A percentile compares a stretch with the other conserved stretches of the same genome.
Conservation (phyloP, 768 basidiomycete genomes). For the Lentinula aciculospora region DNA sequence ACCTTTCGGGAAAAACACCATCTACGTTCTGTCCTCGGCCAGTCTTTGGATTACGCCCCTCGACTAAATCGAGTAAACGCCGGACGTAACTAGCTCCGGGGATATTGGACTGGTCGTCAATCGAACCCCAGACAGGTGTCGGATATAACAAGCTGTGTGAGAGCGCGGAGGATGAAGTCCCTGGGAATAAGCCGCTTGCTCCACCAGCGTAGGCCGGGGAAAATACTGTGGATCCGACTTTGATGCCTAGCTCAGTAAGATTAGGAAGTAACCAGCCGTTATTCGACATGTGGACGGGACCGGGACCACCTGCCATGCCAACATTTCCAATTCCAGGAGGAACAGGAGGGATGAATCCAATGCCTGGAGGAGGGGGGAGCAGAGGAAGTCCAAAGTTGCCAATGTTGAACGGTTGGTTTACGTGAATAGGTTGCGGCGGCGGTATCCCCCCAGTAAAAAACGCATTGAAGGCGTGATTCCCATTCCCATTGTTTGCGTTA, state of each 20-base stretch:
- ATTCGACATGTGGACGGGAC: not conserved
- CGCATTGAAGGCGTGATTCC: no score
- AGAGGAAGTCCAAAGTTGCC: not conserved
- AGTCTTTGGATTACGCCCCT: constrained; percentile 58
- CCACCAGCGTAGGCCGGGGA: constrained; percentile 44
- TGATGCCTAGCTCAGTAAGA: constrained; percentile 54
- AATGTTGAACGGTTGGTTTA: not conserved
- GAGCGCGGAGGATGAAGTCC: not conserved
- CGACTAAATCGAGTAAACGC: constrained; percentile 61
- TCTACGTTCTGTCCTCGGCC: constrained; percentile 24
- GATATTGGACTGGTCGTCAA: not conserved
- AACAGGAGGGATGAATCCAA: no score
- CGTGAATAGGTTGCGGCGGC: not conserved
- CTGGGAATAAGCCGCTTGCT: constrained; percentile 47
- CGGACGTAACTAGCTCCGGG: not conserved
- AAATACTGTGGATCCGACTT: constrained; percentile 33
- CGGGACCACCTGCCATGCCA: not conserved
- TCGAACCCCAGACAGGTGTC: not conserved
- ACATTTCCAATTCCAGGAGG: no score
- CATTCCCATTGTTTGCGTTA: no score
- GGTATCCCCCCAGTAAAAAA: no score
- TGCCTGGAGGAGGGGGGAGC: not conserved
- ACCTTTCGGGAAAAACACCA: constrained; percentile 45
- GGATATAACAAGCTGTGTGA: not conserved
- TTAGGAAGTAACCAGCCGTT: constrained; percentile 60